Evolutionary conservation across 768 basidiomycete species (phyloP).

Genomic region (Suillus bovinus): DNA sequence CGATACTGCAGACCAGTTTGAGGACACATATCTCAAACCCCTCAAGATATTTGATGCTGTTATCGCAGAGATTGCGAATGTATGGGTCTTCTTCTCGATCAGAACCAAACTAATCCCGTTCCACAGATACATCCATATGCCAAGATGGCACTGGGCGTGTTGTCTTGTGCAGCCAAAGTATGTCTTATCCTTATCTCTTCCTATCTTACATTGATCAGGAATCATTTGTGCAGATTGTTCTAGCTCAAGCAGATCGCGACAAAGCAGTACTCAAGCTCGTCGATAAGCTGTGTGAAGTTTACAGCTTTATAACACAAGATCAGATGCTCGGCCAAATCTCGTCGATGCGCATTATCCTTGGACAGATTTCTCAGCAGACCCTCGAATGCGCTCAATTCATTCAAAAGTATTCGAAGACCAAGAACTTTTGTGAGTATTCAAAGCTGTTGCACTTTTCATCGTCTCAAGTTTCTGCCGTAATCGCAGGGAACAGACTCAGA

Average conservation of each 20-base stretch:
- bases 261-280: too few species aligned
- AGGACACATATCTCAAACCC: too few species aligned
- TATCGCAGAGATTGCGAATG: neutral
- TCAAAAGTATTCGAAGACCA: conserved; percentile 23
- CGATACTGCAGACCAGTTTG: too few species aligned
- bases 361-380: conserved; percentile 15
- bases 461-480: neutral
- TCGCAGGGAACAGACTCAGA: neutral
- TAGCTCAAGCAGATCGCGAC: too few species aligned
- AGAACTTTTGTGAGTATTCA: conserved; percentile 20
- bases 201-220: too few species aligned
- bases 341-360: neutral
- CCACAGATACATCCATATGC: neutral
- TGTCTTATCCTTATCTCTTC: too few species aligned
- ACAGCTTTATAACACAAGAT: neutral
- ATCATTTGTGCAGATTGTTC: too few species aligned
- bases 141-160: conserved; percentile 1
- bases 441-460: neutral
- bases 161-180: too few species aligned
- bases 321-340: neutral
- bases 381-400: conserved; percentile 30
- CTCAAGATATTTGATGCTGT: too few species aligned
- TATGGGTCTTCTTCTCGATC: too few species aligned
- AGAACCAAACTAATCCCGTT: too few species aligned
- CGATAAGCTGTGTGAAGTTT: neutral